Evolutionary conservation across 371 early-diverging fungal genomes (phyloP).

Genomic region (Coemansia sp.): DNA sequence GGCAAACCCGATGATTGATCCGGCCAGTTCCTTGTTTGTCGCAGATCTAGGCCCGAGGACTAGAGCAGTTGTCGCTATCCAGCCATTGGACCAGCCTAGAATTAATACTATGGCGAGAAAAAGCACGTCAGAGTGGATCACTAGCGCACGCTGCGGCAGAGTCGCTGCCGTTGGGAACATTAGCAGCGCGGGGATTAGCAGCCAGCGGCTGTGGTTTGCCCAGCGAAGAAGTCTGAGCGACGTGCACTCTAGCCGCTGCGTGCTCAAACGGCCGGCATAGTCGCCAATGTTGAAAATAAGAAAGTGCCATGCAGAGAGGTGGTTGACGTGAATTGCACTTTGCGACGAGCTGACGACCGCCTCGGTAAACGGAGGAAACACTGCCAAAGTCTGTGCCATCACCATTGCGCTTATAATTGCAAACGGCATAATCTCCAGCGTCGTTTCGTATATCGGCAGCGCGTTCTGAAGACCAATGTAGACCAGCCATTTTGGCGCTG

Average conservation of each 20-base stretch:
- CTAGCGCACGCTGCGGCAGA: constrained; percentile 6
- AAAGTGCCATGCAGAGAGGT: constrained; percentile 47
- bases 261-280: constrained; percentile 40
- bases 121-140: constrained; percentile 36
- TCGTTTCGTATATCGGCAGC: constrained; percentile 19
- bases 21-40: constrained; percentile 48
- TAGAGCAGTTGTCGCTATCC: constrained; percentile 41
- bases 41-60: constrained; percentile 36
- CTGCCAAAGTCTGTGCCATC: constrained; percentile 45
- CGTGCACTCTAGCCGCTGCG: constrained; percentile 28
- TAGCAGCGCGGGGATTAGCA: constrained; percentile 23
- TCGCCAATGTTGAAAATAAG: constrained; percentile 45
- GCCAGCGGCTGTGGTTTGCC: constrained; percentile 22
- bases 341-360: constrained; percentile 40
- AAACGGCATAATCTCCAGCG: constrained; percentile 21
- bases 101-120: constrained; percentile 31
- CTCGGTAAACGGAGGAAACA: constrained; percentile 48
- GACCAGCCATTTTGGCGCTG: constrained; percentile 15
- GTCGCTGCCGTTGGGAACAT: constrained; percentile 38
- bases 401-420: constrained; percentile 17
- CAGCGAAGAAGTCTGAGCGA: constrained; percentile 17
- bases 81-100: constrained; percentile 48
- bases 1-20: constrained; percentile 45
- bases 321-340: constrained; percentile 16
- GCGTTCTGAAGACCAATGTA: constrained; percentile 28